Evolutionary conservation across 106 monocot genomes (phyloP).

Genomic region (Dendrobium catenatum): DNA sequence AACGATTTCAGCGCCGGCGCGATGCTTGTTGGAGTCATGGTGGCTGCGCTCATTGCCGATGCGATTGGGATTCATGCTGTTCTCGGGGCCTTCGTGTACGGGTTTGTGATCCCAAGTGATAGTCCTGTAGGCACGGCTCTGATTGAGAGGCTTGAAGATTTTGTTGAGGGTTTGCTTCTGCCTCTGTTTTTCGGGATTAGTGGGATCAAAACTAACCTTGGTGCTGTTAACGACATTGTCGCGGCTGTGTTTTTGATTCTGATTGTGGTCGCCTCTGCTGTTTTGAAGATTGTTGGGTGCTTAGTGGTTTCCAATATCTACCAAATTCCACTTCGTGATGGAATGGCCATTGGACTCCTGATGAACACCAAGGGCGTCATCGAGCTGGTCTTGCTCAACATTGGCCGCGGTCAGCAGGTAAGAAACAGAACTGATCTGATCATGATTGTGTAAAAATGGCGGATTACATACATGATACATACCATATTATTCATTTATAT

Average conservation of each 20-base stretch:
- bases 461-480: too few relatives aligned
- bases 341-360: slow-evolving; percentile 40
- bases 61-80: slow-evolving; percentile 56
- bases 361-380: slow-evolving; percentile 64
- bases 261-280: slow-evolving; percentile 18
- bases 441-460: too few relatives aligned
- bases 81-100: slow-evolving; percentile 53
- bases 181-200: slow-evolving; percentile 62
- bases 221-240: not conserved
- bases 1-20: slow-evolving; percentile 27
- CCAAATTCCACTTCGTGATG: slow-evolving; percentile 30
- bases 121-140: slow-evolving; percentile 36
- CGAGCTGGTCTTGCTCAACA: slow-evolving; percentile 60
- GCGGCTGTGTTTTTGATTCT: slow-evolving; percentile 20
- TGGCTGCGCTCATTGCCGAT: slow-evolving; percentile 30
- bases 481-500: too few relatives aligned
- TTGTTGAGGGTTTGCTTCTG: slow-evolving; percentile 41
- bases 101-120: slow-evolving; percentile 45
- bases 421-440: not conserved
- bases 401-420: slow-evolving; percentile 44
- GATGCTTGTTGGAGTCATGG: slow-evolving; percentile 41
- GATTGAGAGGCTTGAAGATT: slow-evolving; percentile 62
- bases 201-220: slow-evolving; percentile 41
- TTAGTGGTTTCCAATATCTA: slow-evolving; percentile 31
- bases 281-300: slow-evolving; percentile 25